Evolutionary conservation across 1,139 yeast genomes (phyloP).

Genomic region (Blastobotrys arbuscula): DNA sequence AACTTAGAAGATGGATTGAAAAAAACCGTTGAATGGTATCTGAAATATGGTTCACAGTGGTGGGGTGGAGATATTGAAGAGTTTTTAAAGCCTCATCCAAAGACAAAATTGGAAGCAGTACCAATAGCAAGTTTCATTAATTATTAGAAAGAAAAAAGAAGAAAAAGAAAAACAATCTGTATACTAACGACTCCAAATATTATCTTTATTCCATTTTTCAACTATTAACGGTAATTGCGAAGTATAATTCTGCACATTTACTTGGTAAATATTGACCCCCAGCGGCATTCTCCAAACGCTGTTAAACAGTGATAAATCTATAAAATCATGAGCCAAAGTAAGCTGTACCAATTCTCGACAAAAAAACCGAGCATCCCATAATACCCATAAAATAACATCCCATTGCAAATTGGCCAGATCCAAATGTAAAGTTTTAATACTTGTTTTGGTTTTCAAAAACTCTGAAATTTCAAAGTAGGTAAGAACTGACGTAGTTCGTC

Average conservation of each 20-base stretch:
- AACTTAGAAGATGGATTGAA: constrained; percentile 38
- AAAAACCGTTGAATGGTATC: constrained; percentile 36
- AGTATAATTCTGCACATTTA: background rate
- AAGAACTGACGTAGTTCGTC: background rate
- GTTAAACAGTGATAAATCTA: background rate
- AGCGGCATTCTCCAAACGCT: constrained; percentile 2
- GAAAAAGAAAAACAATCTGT: no score
- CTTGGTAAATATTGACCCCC: background rate
- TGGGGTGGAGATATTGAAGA: constrained; percentile 29
- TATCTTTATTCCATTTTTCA: background rate
- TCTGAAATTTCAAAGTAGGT: background rate
- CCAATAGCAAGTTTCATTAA: background rate
- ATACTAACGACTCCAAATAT: background rate
- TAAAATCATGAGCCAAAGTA: background rate
- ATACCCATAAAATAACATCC: background rate
- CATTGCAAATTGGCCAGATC: constrained; percentile 1
- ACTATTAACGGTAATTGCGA: background rate
- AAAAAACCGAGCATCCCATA: background rate
- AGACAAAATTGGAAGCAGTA: constrained; percentile 11
- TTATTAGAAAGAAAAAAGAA: background rate
- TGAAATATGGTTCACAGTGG: constrained; percentile 28
- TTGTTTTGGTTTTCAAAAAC: background rate
- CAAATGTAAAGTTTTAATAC: background rate
- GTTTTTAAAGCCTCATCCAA: constrained; percentile 29
- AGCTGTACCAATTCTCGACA: constrained; percentile 1